Conservation (phyloP, 164 flowering plant genomes). For the Umbilicus rupestris region DNA sequence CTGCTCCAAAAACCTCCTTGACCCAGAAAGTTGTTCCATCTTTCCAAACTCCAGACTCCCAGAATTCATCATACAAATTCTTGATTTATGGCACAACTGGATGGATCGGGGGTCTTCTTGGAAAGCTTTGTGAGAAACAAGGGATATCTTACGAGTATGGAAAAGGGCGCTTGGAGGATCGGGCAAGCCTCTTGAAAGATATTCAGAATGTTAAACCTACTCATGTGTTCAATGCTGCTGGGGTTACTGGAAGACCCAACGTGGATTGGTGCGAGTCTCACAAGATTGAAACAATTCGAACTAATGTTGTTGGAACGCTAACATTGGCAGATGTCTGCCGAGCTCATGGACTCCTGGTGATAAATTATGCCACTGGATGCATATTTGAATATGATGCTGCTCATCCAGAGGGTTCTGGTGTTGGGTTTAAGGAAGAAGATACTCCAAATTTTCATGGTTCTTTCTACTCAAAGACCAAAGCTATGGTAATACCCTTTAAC, state of each 20-base stretch:
- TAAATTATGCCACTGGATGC: conserved; percentile 6
- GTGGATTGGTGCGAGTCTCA: conserved; percentile 9
- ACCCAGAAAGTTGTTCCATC: neutral
- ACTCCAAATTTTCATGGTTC: conserved; percentile 7
- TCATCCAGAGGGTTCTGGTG: conserved; percentile 9
- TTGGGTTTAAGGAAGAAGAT: conserved; percentile 8
- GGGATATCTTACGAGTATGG: conserved; percentile 7
- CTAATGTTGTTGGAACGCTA: conserved; percentile 8
- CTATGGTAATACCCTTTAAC: neutral
- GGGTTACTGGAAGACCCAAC: conserved; percentile 4
- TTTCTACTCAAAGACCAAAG: conserved; percentile 9
- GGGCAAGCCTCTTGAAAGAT: neutral
- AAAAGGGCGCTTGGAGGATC: conserved; percentile 8
- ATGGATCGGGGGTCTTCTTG: conserved; percentile 8
- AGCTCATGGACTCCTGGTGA: conserved; percentile 2
- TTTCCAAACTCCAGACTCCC: neutral
- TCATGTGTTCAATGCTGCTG: conserved; percentile 8
- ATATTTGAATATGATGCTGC: conserved; percentile 8
- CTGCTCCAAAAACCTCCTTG: neutral
- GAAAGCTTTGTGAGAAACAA: conserved; percentile 7
- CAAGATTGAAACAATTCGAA: neutral
- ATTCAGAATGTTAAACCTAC: conserved; percentile 2
- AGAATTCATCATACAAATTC: neutral
- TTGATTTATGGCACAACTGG: conserved; percentile 7
- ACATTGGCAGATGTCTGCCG: conserved; percentile 9